These are phyloP conservation scores for Nyctanthes arbortristis DNA, from an alignment of 257 asterid genomes.

Conservation along the genomic window DNA sequence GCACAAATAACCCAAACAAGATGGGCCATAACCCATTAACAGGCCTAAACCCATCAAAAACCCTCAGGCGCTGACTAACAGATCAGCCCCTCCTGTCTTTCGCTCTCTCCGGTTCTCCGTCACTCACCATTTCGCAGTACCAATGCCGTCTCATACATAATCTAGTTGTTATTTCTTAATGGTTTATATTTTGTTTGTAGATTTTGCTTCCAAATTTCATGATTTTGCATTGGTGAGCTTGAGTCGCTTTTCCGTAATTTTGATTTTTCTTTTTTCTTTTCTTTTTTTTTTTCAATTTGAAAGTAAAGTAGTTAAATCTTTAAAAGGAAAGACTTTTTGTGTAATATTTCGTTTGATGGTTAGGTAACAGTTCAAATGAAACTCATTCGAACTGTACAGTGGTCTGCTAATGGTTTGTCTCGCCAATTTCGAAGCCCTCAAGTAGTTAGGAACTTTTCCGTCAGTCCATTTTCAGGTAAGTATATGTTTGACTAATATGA, in stretches of 20 bases:
- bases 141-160: neutral
- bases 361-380: constrained; percentile 47
- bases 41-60: neutral
- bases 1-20: no score
- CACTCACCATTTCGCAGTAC: neutral
- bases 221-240: no score
- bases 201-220: no score
- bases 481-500: neutral
- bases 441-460: constrained; percentile 42
- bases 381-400: constrained; percentile 35
- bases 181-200: no score
- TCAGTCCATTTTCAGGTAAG: constrained; percentile 37
- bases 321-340: neutral
- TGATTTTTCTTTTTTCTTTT: neutral
- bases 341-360: neutral
- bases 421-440: constrained; percentile 35
- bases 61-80: neutral
- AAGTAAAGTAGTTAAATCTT: neutral
- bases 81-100: neutral
- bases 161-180: no score
- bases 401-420: constrained; percentile 38
- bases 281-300: neutral
- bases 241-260: no score
- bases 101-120: neutral
- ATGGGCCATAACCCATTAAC: no score